These are phyloP conservation scores for Artemisia tridentata DNA, from an alignment of 129 eudicot genomes.

Conservation along the genomic window DNA sequence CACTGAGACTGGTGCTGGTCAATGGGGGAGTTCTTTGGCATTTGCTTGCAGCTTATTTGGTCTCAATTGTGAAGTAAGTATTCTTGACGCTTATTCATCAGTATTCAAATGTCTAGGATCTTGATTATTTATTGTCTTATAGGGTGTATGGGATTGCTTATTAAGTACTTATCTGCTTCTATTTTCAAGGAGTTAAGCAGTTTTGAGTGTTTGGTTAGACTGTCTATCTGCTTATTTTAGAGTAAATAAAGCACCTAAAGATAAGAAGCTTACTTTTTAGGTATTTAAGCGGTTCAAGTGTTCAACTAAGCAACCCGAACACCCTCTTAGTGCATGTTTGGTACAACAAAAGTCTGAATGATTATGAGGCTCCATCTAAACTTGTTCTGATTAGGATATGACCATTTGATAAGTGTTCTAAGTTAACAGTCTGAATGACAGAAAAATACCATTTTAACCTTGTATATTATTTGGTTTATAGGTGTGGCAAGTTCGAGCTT, in stretches of 20 bases:
- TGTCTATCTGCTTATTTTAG: too few species aligned
- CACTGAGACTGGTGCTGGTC: constrained; percentile 98
- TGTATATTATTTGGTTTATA: constrained; percentile 25
- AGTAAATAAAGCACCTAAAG: background rate
- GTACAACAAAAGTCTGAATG: background rate
- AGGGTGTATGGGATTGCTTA: too few species aligned
- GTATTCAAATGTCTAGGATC: background rate
- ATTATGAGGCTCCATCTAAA: too few species aligned
- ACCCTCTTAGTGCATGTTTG: background rate
- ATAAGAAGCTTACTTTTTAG: too few species aligned
- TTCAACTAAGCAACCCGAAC: too few species aligned
- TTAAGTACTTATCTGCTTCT: too few species aligned
- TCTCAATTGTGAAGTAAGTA: constrained; percentile 75
- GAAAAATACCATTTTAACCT: background rate
- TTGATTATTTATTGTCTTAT: background rate
- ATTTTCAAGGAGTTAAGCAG: too few species aligned
- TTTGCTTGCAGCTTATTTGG: constrained; percentile 87
- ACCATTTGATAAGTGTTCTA: background rate
- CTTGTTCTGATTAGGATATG: background rate
- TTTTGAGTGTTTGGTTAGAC: too few species aligned
- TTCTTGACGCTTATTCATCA: too few species aligned
- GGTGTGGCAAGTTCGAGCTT: constrained; percentile 99
- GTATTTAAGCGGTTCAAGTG: too few species aligned
- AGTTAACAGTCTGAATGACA: background rate
- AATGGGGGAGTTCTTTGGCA: constrained; percentile 96